Evolutionary conservation across 768 basidiomycete species (phyloP).

Genomic region (Boletus insuetus): DNA sequence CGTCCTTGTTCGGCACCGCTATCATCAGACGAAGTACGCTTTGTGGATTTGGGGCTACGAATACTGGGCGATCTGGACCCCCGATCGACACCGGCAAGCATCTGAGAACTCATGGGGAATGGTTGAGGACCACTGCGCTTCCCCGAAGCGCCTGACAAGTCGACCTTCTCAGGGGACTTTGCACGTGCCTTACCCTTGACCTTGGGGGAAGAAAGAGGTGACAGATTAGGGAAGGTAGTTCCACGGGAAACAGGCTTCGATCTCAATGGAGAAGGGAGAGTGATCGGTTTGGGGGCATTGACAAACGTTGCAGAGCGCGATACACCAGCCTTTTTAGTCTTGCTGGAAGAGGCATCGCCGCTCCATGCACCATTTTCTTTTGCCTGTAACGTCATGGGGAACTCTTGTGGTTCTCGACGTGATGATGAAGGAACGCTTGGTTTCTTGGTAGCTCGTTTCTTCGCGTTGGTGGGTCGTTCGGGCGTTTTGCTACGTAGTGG

Average conservation of each 20-base stretch:
- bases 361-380: conserved; percentile 20
- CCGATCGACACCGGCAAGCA: conserved; percentile 38
- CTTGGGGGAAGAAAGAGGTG: conserved; percentile 19
- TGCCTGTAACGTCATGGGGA: conserved; percentile 22
- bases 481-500: conserved; percentile 6
- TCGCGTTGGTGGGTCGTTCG: background rate
- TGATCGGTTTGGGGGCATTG: background rate
- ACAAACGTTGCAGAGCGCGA: conserved; percentile 6
- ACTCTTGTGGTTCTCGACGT: conserved; percentile 19
- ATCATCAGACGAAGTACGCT: conserved; percentile 35
- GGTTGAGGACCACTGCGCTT: conserved; percentile 24
- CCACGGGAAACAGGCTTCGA: conserved; percentile 6
- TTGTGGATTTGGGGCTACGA: conserved; percentile 12
- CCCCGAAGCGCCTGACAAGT: background rate
- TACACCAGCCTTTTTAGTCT: conserved; percentile 8
- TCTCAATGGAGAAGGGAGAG: conserved; percentile 23
- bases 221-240: conserved; percentile 22
- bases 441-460: conserved; percentile 10
- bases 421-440: background rate
- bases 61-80: conserved; percentile 24
- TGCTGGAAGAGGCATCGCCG: conserved; percentile 9
- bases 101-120: conserved; percentile 50
- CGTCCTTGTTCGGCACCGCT: conserved; percentile 29
- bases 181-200: conserved; percentile 20
- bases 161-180: background rate